phyloP scores from a whole-genome alignment of 306 rosid genomes.

The Ochetophila trinervis region DNA sequence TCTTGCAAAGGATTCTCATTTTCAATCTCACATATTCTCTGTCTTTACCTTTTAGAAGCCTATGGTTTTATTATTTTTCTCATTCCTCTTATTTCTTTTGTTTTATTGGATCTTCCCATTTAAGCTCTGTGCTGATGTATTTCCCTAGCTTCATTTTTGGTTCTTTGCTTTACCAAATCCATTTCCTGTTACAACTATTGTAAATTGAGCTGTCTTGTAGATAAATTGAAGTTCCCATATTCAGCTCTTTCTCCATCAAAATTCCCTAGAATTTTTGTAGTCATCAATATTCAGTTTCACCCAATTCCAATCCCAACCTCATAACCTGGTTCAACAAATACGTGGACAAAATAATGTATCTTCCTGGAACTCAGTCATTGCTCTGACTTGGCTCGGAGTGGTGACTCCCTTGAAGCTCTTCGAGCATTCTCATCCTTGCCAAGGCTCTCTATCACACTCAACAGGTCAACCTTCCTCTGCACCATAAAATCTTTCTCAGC shows the following conservation, averaged over 20 bases:
- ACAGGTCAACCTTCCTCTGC: conserved; percentile 72
- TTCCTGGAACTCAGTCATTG: conserved; percentile 73
- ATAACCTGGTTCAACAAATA: conserved; percentile 61
- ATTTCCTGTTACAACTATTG: too few species aligned
- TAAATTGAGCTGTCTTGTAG: conserved; percentile 1
- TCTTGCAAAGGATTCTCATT: too few species aligned
- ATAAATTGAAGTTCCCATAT: conserved; percentile 24
- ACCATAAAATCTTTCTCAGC: conserved; percentile 79
- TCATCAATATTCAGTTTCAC: conserved; percentile 30
- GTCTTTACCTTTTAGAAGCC: too few species aligned
- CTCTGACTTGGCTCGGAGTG: conserved; percentile 74
- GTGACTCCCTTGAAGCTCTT: conserved; percentile 71
- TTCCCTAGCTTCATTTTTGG: too few species aligned
- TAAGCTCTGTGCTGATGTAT: too few species aligned
- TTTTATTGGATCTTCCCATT: too few species aligned
- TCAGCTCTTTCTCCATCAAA: neutral
- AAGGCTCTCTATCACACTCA: conserved; percentile 63
- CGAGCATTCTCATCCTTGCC: conserved; percentile 77
- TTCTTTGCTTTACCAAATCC: too few species aligned
- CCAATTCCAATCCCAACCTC: conserved; percentile 32
- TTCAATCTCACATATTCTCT: too few species aligned
- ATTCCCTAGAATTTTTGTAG: neutral
- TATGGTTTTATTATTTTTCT: too few species aligned
- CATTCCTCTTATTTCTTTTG: too few species aligned
- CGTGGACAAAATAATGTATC: conserved; percentile 63